Base-by-base conservation (phyloP, 768 basidiomycete genomes). In the Lactarius psammicola region DNA sequence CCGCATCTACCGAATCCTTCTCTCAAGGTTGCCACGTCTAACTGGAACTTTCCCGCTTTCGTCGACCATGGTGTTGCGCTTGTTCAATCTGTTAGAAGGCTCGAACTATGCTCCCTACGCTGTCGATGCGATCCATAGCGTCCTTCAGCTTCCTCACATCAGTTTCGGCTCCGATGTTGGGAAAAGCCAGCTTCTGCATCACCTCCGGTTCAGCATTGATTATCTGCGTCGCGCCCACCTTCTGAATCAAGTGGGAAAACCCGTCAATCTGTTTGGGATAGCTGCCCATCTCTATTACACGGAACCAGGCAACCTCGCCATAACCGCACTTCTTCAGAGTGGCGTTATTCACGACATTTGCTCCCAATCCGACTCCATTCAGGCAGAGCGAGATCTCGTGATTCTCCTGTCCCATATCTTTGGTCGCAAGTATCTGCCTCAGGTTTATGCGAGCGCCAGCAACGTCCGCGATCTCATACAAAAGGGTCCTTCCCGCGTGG, bases 241-340 rank as follows among this genome's bases (percentile, higher is more conserved):
- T 20, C 73, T 90, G 49, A 80, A 84, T 60, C 75, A 75, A 40
- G 71, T 74, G 20, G 89, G 89, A 20, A 80, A 77, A 49, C 87
- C 86, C 0, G 79, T 87, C 70, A 83, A 87, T 65, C 74, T 87
- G 7, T 84, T 82, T 64, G 81, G 79, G 0, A 75, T 86, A 13
- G 82, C 82, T 0, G 77, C 83, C 1, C 85, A 84, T 66, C 75
- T 87, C 34, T 85, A 85, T 78, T 85, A 87, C 70, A 83, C 84
- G 1, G 88, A 90, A 72, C 88, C 89, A 1, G 84, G 82, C 75
- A 90, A 89, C 74, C 79, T 90, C 44, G 88, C 88, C 0, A 74
- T 90, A 2, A 82, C 87, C 13, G 72, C 80, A 1, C 78, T 90
- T 18, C 74, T 90, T 51, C 82, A 82, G 40, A 76, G 76, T 4